Evolutionary conservation across 2,329 filamentous ascomycete genomes (phyloP).

Genomic region (Penicillium brevicompactum): DNA sequence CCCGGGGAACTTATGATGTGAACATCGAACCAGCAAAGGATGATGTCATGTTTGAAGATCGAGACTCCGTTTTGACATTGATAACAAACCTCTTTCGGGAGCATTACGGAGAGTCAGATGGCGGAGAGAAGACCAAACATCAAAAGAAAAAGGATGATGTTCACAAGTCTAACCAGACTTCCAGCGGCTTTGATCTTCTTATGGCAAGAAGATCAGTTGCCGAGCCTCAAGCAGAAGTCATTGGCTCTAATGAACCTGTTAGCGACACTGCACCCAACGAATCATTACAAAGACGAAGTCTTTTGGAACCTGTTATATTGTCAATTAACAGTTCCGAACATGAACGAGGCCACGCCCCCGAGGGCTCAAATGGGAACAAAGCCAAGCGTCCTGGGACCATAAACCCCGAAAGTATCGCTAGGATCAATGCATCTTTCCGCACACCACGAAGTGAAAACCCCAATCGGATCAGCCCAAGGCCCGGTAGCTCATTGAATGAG

Average conservation of each 20-base stretch:
- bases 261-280: neutral
- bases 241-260: neutral
- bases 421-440: conserved; percentile 16
- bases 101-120: conserved; percentile 35
- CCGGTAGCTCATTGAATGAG: neutral
- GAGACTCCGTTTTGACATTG: conserved; percentile 44
- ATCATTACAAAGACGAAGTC: neutral
- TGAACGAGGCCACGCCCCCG: neutral
- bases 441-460: conserved; percentile 4
- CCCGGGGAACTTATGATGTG: conserved; percentile 58
- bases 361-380: neutral
- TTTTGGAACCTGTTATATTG: neutral
- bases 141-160: neutral
- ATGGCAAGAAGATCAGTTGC: conserved; percentile 13
- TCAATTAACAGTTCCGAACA: neutral
- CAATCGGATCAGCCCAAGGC: neutral
- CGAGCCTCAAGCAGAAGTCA: neutral
- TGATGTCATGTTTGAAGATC: conserved; percentile 60
- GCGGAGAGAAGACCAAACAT: neutral
- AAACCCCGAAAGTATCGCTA: conserved; percentile 20
- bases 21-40: conserved; percentile 67
- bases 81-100: conserved; percentile 49
- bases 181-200: conserved; percentile 12
- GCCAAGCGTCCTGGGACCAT: neutral
- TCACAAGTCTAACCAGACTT: neutral